These are phyloP conservation scores for Fusarium falciforme DNA, from an alignment of 2,329 filamentous ascomycete species.

Conservation along the genomic window DNA sequence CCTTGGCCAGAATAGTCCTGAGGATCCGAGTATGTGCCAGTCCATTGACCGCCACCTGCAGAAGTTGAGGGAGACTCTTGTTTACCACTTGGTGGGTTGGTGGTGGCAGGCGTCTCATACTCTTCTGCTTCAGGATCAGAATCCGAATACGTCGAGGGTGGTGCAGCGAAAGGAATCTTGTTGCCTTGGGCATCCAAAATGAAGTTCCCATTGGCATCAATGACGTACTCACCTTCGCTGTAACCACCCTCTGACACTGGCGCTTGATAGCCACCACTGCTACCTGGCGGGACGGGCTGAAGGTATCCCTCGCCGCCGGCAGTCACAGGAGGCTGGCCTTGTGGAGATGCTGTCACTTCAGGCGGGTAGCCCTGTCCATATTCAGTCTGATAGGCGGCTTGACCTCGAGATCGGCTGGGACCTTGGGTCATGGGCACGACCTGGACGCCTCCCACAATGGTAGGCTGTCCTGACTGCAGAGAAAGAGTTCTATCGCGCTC, in stretches of 20 bases:
- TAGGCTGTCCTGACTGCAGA: conserved; percentile 88
- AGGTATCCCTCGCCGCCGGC: conserved; percentile 45
- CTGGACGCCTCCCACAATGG: conserved; percentile 90
- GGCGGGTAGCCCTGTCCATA: conserved; percentile 47
- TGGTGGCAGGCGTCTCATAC: conserved; percentile 65
- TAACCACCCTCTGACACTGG: conserved; percentile 69
- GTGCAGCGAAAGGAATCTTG: conserved; percentile 64
- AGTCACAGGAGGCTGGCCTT: conserved; percentile 51
- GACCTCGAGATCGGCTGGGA: conserved; percentile 62
- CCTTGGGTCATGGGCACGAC: conserved; percentile 92
- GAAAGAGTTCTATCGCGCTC: conserved; percentile 88
- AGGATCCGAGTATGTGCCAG: conserved; percentile 53
- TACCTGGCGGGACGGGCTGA: conserved; percentile 32
- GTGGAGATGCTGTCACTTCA: conserved; percentile 56
- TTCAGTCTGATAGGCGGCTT: conserved; percentile 45
- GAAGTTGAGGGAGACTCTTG: conserved; percentile 47
- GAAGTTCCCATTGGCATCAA: conserved; percentile 71
- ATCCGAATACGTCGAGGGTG: conserved; percentile 57
- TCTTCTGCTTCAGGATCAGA: conserved; percentile 68
- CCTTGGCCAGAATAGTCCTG: conserved; percentile 75
- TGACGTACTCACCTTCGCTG: conserved; percentile 78
- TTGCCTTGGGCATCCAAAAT: conserved; percentile 70
- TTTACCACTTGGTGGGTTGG: conserved; percentile 52
- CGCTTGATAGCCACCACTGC: conserved; percentile 33
- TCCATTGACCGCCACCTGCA: conserved; percentile 53